Evolutionary conservation across 805 yeast species (phyloP), one percentile per base, ranked within the genome.

Genomic region (Lachancea mirantina): DNA sequence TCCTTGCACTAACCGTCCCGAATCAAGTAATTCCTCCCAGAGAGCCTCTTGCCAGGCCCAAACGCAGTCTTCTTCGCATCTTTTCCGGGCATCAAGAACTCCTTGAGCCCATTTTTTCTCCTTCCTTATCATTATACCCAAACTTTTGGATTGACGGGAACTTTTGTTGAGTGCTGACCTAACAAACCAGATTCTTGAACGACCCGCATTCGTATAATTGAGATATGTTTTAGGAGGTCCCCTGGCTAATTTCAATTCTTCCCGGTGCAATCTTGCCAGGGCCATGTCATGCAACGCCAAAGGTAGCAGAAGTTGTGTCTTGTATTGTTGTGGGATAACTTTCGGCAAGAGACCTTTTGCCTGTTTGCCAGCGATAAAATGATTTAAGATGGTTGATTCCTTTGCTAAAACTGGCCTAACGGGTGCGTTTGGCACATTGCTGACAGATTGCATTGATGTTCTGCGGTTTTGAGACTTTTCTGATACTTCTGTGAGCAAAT

Each of bases 21-120:
- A 33, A 15, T 34, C 39, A 10, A 52, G 20, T 15, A 26, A 34
- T 14, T 47, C 40, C 34, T 57, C 62, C 62, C 62, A 57, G 4
- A 38, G 26, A 9, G 57, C 58, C 28, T 57, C 62, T 23, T 47
- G 43, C 13, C 42, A 8, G 3, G 57, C 58, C 57, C 57, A 50
- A 8, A 29, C 19, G 8, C 44, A 39, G 23, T 39, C 32, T 4
- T 14, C 17, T 21, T 43, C 42, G 25, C 50, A 47, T 4, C 18
- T 21, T 8, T 32, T 38, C 28, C 43, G 30, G 8, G 34, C 16
- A 32, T 53, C 49, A 8, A 53, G 23, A 9, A 40, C 35, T 13
- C 34, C 38, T 28, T 55, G 60, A 26, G 45, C 38, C 17, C 34
- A 29, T 6, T 20, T 25, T 32, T 45, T 54, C 25, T 47, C 52